Conservation (phyloP, 139 green algal species). For the Volvox africanus region DNA sequence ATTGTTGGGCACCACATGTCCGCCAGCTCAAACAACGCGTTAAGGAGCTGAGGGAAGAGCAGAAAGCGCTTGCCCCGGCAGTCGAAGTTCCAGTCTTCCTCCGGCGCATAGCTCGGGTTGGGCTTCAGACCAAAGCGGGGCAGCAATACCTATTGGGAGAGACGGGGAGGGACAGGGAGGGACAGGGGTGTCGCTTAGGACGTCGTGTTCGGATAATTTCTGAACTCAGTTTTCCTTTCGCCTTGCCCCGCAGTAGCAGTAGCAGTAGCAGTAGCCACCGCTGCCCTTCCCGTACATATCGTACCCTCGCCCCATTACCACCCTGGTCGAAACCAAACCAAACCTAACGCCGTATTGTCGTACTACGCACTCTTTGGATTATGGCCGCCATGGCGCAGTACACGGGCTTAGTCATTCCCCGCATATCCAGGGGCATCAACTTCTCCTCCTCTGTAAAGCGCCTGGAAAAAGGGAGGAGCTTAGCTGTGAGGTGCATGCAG, state of each 20-base stretch:
- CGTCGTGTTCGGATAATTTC: no score
- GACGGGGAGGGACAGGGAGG: not conserved
- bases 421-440: conserved; percentile 23
- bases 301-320: no score
- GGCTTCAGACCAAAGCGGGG: conserved; percentile 41
- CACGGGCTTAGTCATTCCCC: conserved; percentile 45
- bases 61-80: conserved; percentile 36
- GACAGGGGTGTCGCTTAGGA: not conserved
- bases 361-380: conserved; percentile 29
- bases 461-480: not conserved
- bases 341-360: no score
- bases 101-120: conserved; percentile 39
- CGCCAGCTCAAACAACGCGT: conserved; percentile 39
- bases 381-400: conserved; percentile 47
- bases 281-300: no score
- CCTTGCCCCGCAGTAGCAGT: no score
- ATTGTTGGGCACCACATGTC: conserved; percentile 43
- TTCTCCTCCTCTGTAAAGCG: conserved; percentile 15
- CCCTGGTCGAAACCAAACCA: no score
- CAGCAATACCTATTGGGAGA: conserved; percentile 2
- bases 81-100: conserved; percentile 41
- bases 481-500: no score
- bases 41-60: conserved; percentile 31
- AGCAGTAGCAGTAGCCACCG: no score
- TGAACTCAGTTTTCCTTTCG: no score